Base-by-base conservation (phyloP, 768 basidiomycete species). In the Pleurotus cornucopiae region DNA sequence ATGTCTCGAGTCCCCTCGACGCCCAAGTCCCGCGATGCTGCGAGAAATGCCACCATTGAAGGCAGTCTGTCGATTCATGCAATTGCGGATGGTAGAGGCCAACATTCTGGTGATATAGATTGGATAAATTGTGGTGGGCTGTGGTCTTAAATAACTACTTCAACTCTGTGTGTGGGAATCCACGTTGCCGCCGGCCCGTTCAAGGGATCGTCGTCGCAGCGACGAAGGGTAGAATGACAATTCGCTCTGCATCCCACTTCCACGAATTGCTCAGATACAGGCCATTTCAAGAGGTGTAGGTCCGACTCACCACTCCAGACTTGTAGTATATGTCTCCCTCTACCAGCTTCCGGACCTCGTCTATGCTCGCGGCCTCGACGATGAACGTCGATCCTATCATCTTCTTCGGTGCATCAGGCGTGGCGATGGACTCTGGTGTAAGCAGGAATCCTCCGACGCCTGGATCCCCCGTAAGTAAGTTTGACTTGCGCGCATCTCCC, bases 371-470 rank as follows among this genome's bases (percentile, higher is more conserved):
- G 1, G 81, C 81, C 61, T 85, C 76, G 52, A 73, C 77, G 20
- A 88, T 70, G 43, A 86, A 70, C 56, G 76, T 67, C 0, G 83
- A 86, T n/a, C 83, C 86, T 37, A 84, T 68, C 69, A 88, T 75
- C 64, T 82, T 85, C 66, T 76, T 81, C 25, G 78, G 70, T 9
- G 72, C 72, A 12, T 67, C 70, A 0, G 76, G 73, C 6, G 72
- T 71, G 6, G 71, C 69, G 51, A 80, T 67, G 12, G 81, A 84
- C 59, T 86, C 85, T 3, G 85, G 84, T 1, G 78, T 82, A 39
- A 85, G 64, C 57, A 86, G 53, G 7, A 77, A 80, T 34, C 85
- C 86, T 2, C 77, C 86, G 41, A 86, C 62, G 51, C 79, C 85
- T 87, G 59, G 7, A 38, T 49, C n/a, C 14, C 14, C 12, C 56